These are phyloP conservation scores for Platismatia glauca DNA, from an alignment of 495 filamentous ascomycete species.

Conservation along the genomic window DNA sequence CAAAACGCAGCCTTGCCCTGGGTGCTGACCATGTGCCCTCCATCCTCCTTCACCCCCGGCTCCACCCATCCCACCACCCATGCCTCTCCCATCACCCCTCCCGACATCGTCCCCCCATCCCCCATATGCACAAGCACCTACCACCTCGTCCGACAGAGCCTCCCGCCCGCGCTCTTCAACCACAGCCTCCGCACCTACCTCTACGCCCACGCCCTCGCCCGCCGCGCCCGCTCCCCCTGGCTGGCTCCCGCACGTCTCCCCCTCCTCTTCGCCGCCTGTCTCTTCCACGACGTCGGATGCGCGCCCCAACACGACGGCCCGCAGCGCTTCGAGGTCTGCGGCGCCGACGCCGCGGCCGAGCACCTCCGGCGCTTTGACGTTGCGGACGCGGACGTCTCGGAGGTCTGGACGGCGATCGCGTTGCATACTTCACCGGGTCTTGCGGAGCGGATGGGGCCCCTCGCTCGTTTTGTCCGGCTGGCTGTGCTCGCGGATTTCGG, in stretches of 20 bases:
- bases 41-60: slow-evolving; percentile 3
- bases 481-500: slow-evolving; percentile 37
- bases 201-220: slow-evolving; percentile 30
- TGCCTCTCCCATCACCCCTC: background rate
- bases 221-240: slow-evolving; percentile 18
- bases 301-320: slow-evolving; percentile 29
- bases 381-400: slow-evolving; percentile 27
- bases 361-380: slow-evolving; percentile 26
- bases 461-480: slow-evolving; percentile 30
- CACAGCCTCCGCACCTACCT: slow-evolving; percentile 40
- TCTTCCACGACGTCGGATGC: slow-evolving; percentile 41
- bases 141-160: slow-evolving; percentile 22
- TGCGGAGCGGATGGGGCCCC: slow-evolving; percentile 35
- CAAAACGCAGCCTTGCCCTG: no score
- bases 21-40: slow-evolving; percentile 12
- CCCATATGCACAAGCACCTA: slow-evolving; percentile 21
- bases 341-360: slow-evolving; percentile 34
- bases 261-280: slow-evolving; percentile 33
- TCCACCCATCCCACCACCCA: background rate
- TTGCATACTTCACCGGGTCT: slow-evolving; percentile 38
- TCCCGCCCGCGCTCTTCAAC: slow-evolving; percentile 37
- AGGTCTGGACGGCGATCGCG: slow-evolving; percentile 40
- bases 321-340: slow-evolving; percentile 41
- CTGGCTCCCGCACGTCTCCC: slow-evolving; percentile 16
- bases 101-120: background rate